These are phyloP conservation scores for Tirmania nivea DNA, from an alignment of 495 filamentous ascomycete genomes.

Conservation along the genomic window DNA sequence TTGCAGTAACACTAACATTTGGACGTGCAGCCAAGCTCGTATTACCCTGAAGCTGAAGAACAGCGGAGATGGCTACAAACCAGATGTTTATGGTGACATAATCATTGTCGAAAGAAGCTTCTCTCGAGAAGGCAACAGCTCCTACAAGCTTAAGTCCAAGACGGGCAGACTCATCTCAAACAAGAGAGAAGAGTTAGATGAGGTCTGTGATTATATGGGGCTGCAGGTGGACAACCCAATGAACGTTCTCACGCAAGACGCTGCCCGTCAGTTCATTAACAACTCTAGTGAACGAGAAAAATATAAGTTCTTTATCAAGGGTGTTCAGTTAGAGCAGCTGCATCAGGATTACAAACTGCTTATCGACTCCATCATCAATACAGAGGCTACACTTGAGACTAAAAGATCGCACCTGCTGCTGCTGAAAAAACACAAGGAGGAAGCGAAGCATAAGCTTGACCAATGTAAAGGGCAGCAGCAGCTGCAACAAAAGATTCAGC, in stretches of 20 bases:
- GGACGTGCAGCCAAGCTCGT: conserved; percentile 23
- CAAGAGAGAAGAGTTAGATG: conserved; percentile 73
- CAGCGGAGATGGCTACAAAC: conserved; percentile 61
- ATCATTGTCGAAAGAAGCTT: conserved; percentile 87
- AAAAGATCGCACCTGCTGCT: conserved; percentile 26
- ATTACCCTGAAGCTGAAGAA: conserved; percentile 79
- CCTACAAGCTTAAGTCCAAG: conserved; percentile 68
- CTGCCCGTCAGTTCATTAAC: conserved; percentile 81
- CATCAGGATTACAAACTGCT: conserved; percentile 78
- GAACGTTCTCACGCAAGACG: conserved; percentile 93
- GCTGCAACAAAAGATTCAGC: conserved; percentile 30
- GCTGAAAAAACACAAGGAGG: conserved; percentile 21
- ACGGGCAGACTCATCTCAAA: conserved; percentile 51
- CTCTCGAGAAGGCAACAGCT: conserved; percentile 46
- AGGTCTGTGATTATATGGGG: conserved; percentile 77
- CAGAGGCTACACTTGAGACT: conserved; percentile 35
- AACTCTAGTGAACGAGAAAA: conserved; percentile 60
- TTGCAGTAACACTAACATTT: conserved; percentile 16
- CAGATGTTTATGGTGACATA: conserved; percentile 59
- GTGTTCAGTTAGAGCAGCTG: conserved; percentile 78
- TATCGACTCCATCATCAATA: conserved; percentile 43
- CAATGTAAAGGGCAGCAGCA: conserved; percentile 36
- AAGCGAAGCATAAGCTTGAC: conserved; percentile 21
- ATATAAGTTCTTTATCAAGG: conserved; percentile 92
- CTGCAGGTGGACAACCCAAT: conserved; percentile 94